Evolutionary conservation across 306 rosid genomes (phyloP).

Genomic region (Ormosia semicastrata): DNA sequence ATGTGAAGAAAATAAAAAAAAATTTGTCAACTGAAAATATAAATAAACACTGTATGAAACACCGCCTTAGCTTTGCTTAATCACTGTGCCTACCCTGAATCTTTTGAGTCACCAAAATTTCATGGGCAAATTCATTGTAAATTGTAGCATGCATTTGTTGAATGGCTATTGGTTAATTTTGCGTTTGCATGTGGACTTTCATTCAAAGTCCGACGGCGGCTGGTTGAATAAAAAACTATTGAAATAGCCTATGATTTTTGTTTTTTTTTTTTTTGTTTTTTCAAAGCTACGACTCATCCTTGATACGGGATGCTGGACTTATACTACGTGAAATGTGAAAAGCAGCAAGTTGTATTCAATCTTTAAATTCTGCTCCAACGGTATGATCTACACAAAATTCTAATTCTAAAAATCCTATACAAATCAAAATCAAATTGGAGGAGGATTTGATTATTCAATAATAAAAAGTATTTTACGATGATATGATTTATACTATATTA

Average conservation of each 20-base stretch:
- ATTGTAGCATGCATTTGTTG: conserved; percentile 29
- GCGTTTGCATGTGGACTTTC: conserved; percentile 33
- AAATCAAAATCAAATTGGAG: background rate
- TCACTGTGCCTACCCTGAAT: background rate
- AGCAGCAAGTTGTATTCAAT: background rate
- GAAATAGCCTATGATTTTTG: background rate
- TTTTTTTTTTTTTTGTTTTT: background rate
- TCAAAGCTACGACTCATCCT: background rate
- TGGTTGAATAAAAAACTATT: conserved; percentile 17
- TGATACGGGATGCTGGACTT: background rate
- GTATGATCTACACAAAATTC: background rate
- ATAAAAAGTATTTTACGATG: background rate
- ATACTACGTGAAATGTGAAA: background rate
- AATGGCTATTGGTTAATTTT: conserved; percentile 1
- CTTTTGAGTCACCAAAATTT: background rate
- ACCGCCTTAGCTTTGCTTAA: background rate
- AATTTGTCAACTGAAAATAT: too few relatives aligned
- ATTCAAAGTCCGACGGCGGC: conserved; percentile 39
- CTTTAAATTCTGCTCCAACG: background rate
- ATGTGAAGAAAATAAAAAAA: too few relatives aligned
- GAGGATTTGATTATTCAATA: background rate
- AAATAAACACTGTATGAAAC: too few relatives aligned
- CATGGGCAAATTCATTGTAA: background rate
- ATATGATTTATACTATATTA: background rate
- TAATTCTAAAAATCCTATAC: background rate